These are phyloP conservation scores for Avena eriantha DNA, from an alignment of 176 grass and related monocot genomes.

Conservation along the genomic window DNA sequence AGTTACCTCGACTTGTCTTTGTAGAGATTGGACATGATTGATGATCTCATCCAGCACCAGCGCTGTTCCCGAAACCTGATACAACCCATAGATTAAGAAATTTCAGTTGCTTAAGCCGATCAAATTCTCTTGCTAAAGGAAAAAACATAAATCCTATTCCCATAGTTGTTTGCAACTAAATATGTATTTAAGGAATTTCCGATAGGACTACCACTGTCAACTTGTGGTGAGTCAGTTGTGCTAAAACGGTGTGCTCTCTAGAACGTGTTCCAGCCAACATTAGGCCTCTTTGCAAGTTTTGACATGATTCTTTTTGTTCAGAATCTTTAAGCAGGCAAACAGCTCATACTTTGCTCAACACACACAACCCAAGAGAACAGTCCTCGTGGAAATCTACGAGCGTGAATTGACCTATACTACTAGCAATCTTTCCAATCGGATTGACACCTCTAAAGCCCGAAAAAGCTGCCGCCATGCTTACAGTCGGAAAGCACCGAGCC, in stretches of 20 bases:
- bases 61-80: constrained; percentile 89
- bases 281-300: neutral
- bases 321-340: neutral
- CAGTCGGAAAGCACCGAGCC: constrained; percentile 29
- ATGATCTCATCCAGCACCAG: constrained; percentile 97
- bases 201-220: no score
- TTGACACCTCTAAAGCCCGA: constrained; percentile 23
- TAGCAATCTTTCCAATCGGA: neutral
- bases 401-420: constrained; percentile 6
- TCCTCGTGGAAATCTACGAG: constrained; percentile 8
- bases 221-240: neutral
- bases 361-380: constrained; percentile 13
- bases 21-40: constrained; percentile 95
- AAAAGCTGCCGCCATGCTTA: constrained; percentile 27
- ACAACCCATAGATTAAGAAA: constrained; percentile 12
- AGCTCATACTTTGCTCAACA: constrained; percentile 20
- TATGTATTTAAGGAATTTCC: neutral
- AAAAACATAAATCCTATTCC: neutral
- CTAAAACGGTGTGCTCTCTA: neutral
- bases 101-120: neutral
- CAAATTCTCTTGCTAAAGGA: neutral
- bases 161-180: neutral
- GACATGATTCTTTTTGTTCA: neutral
- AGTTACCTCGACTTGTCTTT: constrained; percentile 92
- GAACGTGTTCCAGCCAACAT: neutral